These are phyloP conservation scores for Macrolepiota fuliginosa DNA, from an alignment of 768 basidiomycete genomes.

Conservation along the genomic window DNA sequence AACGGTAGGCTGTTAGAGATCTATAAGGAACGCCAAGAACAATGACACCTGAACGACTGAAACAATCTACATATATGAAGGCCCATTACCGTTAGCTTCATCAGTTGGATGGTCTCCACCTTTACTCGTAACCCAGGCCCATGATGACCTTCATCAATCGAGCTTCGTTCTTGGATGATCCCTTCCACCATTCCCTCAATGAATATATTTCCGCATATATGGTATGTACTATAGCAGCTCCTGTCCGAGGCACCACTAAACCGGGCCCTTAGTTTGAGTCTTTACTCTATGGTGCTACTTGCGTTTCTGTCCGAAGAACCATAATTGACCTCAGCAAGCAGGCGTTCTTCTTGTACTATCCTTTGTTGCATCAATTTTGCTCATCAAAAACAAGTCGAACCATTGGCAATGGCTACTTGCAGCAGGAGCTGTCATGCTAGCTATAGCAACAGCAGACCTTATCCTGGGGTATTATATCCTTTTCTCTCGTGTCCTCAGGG, in stretches of 20 bases:
- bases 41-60: background rate
- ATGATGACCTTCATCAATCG: background rate
- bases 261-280: background rate
- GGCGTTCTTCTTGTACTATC: background rate
- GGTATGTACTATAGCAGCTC: background rate
- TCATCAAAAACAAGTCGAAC: background rate
- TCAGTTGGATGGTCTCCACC: background rate
- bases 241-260: background rate
- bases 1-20: background rate
- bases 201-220: background rate
- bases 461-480: constrained; percentile 4
- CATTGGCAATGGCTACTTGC: constrained; percentile 2
- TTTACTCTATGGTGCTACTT: background rate
- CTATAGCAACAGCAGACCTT: background rate
- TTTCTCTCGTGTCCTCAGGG: background rate
- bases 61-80: background rate
- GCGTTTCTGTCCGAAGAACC: background rate
- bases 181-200: background rate
- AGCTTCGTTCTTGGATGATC: background rate
- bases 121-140: background rate
- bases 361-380: background rate
- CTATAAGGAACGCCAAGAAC: background rate
- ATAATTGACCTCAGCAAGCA: background rate
- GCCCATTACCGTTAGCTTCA: no score
- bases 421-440: background rate